Base-by-base conservation (phyloP, 306 rosid species). In the Inga laurina region DNA sequence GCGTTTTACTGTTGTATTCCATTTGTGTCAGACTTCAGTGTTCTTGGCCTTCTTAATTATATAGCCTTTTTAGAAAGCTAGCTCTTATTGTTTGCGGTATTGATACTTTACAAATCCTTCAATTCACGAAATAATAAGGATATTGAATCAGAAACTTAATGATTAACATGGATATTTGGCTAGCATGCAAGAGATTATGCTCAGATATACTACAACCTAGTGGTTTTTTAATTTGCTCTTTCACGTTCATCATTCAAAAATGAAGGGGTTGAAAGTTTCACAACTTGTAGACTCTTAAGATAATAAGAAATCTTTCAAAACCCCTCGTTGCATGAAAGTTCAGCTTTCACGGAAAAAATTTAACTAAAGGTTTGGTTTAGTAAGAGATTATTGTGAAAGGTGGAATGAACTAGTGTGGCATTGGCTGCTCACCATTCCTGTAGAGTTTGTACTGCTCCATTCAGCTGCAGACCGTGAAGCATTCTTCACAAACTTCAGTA, bases 361-460 rank as follows among this genome's bases (percentile, higher is more conserved):
- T 16, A 78, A 67, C 78, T 18, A 51, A 75, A 77, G 35, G 59
- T 49, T 78, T 24, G 76, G 27, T 21, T 39, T 74, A 22, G 32
- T 15, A 15, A 69, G 49, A 45, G 68, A 65, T 6, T 56, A 37
- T 11, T 21, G 27, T 51, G 67, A 67, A n/a, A 76, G 79, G 82
- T 68, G 39, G 70, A 64, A 65, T 65, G 39, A 74, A 27, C 57
- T 79, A 82, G 69, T 57, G 27, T 41, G 34, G 49, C 18, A 32
- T 15, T 35, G 22, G 71, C 68, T 81, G 86, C 94, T 93, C 92
- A 93, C 97, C 97, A 84, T 90, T 90, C 83, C 92, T 82, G 88
- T 84, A 61, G 88, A 79, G 78, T 84, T 84, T 74, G 90, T 82
- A 57, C 76, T 85, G 90, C 92, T 89, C 94, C 95, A 91, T 79